Evolutionary conservation across 2,329 filamentous ascomycete genomes (phyloP), one percentile per base, ranked within the genome.

Genomic region (Pseudopithomyces chartarum): DNA sequence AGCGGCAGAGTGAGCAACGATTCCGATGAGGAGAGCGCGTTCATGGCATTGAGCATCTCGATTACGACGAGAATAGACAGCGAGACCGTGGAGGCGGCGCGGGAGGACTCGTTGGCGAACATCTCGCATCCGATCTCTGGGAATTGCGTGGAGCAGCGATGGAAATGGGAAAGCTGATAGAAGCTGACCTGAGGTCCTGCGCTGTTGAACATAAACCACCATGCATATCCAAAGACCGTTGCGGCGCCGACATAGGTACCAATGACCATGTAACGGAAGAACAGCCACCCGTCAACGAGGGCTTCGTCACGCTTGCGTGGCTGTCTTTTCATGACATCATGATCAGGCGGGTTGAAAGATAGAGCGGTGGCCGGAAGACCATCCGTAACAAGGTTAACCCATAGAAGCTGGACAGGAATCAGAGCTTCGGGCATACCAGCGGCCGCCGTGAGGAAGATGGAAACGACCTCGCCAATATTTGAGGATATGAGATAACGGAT

Each of bases 31-130:
- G 92, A 97, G 32, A 99, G 85, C 0, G 94, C 95, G 74, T 99
- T 99, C 90, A 98, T 94, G 67, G 95, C 95, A 79, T 99, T 99
- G 74, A 99, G 86, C 95, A 99, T 99, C 81, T 99, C 95, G 71
- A 99, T 98, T 58, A 97, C 92, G 44, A 99, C 95, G 17, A 99
- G 84, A 69, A 88, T 87, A 36, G 91, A 96, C 59, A 99, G 84
- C 6, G 92, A 97, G 26, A 99, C 88, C 1, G 95, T 99, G 19
- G 92, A 97, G 2, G 92, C 95, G 5, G 93, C 87, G 78, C 94
- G 93, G 65, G 93, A 87, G 83, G 90, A 89, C 63, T 92, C 85
- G 71, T 97, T 89, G 63, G 84, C 80, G 80, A 99, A 99, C 85
- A 99, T 98, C 60, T 87, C 81, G 79, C 95, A 99, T 52, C 92